Conservation (phyloP, 495 filamentous ascomycete genomes). For the Haplographium delicatum region DNA sequence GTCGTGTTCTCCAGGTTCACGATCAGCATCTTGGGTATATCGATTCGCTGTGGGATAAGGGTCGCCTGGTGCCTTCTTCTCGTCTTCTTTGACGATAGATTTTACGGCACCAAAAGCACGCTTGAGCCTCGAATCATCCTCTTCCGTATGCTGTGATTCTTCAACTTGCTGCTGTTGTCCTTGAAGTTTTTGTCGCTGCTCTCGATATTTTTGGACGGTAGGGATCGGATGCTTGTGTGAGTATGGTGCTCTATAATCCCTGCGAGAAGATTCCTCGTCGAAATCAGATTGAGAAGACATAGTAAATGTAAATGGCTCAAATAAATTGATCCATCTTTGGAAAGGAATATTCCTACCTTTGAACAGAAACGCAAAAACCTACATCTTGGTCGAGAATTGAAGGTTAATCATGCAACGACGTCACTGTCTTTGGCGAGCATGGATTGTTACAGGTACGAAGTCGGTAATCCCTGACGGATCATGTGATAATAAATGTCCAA, state of each 20-base stretch:
- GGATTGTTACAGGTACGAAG: no score
- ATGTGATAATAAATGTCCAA: no score
- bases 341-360: no score
- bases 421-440: no score
- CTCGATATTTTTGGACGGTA: constrained; percentile 56
- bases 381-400: no score
- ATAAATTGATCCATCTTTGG: no score
- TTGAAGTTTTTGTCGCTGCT: constrained; percentile 46
- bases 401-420: no score
- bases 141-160: constrained; percentile 34
- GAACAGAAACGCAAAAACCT: no score
- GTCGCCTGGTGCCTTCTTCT: constrained; percentile 29
- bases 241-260: constrained; percentile 47
- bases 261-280: constrained; percentile 39
- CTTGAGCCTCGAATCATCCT: constrained; percentile 33
- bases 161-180: constrained; percentile 33
- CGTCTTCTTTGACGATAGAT: constrained; percentile 37
- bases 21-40: constrained; percentile 17
- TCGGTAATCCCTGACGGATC: no score
- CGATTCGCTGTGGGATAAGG: constrained; percentile 39
- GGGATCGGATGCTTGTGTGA: constrained; percentile 54
- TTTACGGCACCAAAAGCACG: constrained; percentile 36
- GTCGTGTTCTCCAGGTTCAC: constrained; percentile 13
- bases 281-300: constrained; percentile 22
- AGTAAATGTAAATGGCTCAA: no score